Percentiles rank a stretch among this genome's conserved stretches.
phyloP scores from a whole-genome alignment of 345 rosid genomes.

The Hibiscus tridactylites region DNA sequence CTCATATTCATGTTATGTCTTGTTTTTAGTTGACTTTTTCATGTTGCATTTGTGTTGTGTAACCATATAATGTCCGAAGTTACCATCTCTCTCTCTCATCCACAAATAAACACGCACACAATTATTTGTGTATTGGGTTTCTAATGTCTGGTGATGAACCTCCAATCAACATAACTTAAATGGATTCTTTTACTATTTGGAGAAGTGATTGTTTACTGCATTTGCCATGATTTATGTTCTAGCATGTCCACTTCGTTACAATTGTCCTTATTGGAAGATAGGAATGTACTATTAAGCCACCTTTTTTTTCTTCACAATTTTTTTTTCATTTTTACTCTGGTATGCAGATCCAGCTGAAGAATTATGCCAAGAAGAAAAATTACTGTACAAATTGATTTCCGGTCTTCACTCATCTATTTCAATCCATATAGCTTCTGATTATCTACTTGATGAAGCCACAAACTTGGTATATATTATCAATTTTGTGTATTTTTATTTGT shows the following conservation, averaged over 20 bases:
- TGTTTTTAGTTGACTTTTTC: neutral
- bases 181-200: neutral
- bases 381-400: slow-evolving; percentile 84
- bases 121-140: neutral
- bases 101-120: neutral
- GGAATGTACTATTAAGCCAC: neutral
- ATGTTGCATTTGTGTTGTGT: neutral
- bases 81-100: neutral
- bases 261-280: neutral
- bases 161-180: neutral
- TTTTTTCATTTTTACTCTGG: neutral
- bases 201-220: neutral
- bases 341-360: slow-evolving; percentile 66
- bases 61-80: neutral
- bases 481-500: neutral
- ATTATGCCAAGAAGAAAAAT: slow-evolving; percentile 73
- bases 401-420: slow-evolving; percentile 96
- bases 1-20: neutral
- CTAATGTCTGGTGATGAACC: neutral
- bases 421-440: slow-evolving; percentile 78
- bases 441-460: slow-evolving; percentile 74
- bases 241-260: neutral
- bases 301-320: neutral
- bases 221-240: neutral
- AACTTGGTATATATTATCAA: slow-evolving; percentile 43